Base-by-base conservation (phyloP, 768 basidiomycete genomes). In the Kwoniella sp. region DNA sequence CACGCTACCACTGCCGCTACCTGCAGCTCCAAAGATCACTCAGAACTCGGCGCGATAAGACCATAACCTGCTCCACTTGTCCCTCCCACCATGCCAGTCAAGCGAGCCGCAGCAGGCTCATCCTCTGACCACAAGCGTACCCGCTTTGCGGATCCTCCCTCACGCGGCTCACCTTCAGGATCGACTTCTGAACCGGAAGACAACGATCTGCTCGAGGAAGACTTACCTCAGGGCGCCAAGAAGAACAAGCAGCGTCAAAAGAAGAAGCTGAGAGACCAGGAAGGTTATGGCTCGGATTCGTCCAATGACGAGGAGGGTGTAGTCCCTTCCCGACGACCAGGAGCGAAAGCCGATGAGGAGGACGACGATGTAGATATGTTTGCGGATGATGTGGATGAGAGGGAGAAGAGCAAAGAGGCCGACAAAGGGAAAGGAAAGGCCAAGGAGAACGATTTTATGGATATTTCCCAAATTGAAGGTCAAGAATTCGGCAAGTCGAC, bases 291-390 rank as follows among this genome's bases (percentile, higher is more conserved):
- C 13, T 92, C 91, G 1, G 93, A 96, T 80, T 94, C 92, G 1
- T 92, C 87, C 60, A 91, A 95, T 75, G 93, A 96, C 66, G 92
- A 90, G 2, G 92, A 96, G 78, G 89, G 91, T n/a, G 91, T 94
- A 37, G 93, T 93, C 9, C 81, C 80, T n/a, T 90, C 89, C 75
- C 85, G 93, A 63, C 85, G 86, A 79, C 69, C 81, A 29, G 77
- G 68, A 26, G 55, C 59, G 4, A 70, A 72, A 57, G 53, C 55
- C 7, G 58, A 58, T 0, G 68, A 58, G 19, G 86, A 85, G 12
- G 87, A 86, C 12, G 72, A 63, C 15, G 88, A 88, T 66, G 90
- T 92, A 87, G 92, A 92, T 77, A 86, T 88, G 25, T 82, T 83
- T 64, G 87, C 81, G 2, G 86, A 87, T 63, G 86, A 85, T 68